phyloP scores from a whole-genome alignment of 306 rosid species.

The Hippophae rhamnoides region DNA sequence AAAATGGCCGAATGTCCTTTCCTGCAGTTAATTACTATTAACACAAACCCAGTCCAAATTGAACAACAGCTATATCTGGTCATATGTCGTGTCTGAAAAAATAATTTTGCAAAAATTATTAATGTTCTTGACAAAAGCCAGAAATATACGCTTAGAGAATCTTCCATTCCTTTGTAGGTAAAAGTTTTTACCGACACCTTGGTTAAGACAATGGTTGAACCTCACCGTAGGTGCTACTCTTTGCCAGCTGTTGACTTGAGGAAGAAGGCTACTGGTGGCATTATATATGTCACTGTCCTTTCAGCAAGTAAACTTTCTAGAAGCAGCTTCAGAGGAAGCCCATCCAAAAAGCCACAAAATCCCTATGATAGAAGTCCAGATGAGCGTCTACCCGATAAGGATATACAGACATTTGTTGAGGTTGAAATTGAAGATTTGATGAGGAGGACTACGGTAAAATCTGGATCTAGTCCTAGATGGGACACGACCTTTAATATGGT shows the following conservation, averaged over 20 bases:
- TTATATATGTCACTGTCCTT: slow-evolving; percentile 60
- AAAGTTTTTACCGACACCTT: slow-evolving; percentile 66
- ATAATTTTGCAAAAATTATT: no score
- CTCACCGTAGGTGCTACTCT: slow-evolving; percentile 81
- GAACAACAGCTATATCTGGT: no score
- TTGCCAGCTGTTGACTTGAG: slow-evolving; percentile 67
- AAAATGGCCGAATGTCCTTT: no score
- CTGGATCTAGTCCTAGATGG: slow-evolving; percentile 81
- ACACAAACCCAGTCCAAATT: no score
- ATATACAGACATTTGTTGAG: slow-evolving; percentile 80
- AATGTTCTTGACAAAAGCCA: no score
- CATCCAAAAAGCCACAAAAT: slow-evolving; percentile 44
- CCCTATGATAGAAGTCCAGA: slow-evolving; percentile 39
- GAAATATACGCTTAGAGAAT: neutral
- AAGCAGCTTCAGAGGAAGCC: slow-evolving; percentile 51
- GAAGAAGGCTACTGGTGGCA: slow-evolving; percentile 82
- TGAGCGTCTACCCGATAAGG: slow-evolving; percentile 43
- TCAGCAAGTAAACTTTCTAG: slow-evolving; percentile 70
- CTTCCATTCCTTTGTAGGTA: slow-evolving; percentile 38
- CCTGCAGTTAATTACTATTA: no score
- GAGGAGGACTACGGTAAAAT: slow-evolving; percentile 55
- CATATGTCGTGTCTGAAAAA: no score
- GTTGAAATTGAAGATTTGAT: slow-evolving; percentile 76
- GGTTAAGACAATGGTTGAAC: slow-evolving; percentile 93
- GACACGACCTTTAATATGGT: slow-evolving; percentile 89